Conservation (phyloP, 2,329 filamentous ascomycete genomes). For the Alternaria triticina region DNA sequence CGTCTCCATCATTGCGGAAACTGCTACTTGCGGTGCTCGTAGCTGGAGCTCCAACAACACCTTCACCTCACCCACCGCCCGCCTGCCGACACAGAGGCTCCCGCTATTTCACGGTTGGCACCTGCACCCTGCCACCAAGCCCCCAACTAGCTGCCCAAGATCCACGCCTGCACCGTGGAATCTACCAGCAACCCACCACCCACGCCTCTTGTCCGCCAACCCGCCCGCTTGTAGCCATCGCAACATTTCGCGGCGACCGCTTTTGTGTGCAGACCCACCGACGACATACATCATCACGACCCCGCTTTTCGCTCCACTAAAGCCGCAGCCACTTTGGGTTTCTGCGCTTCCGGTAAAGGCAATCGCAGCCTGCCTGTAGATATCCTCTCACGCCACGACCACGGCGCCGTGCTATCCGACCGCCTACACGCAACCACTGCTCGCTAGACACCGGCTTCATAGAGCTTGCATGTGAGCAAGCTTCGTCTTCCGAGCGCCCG, state of each 20-base stretch:
- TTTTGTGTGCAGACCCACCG: neutral
- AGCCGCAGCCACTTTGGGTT: slow-evolving; percentile 1
- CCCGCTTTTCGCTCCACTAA: slow-evolving; percentile 10
- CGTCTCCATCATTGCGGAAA: slow-evolving; percentile 26
- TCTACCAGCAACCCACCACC: slow-evolving; percentile 21
- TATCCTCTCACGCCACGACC: slow-evolving; percentile 4
- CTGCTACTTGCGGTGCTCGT: slow-evolving; percentile 17
- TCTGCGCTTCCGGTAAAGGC: slow-evolving; percentile 15
- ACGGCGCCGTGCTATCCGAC: neutral
- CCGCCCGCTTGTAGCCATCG: slow-evolving; percentile 10
- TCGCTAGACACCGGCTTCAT: slow-evolving; percentile 4
- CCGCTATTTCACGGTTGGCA: slow-evolving; percentile 13
- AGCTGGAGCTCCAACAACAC: slow-evolving; percentile 23
- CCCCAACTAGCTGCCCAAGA: slow-evolving; percentile 24
- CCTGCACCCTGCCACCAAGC: slow-evolving; percentile 11
- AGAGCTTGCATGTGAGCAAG: slow-evolving; percentile 43
- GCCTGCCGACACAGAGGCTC: slow-evolving; percentile 14
- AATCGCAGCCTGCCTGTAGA: slow-evolving; percentile 14
- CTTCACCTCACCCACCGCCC: slow-evolving; percentile 22
- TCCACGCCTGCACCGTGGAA: slow-evolving; percentile 48
- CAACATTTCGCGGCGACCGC: slow-evolving; percentile 3
- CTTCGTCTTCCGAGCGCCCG: slow-evolving; percentile 44
- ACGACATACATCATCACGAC: slow-evolving; percentile 2
- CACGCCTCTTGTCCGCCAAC: slow-evolving; percentile 24
- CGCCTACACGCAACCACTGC: neutral